Base-by-base conservation (phyloP, 768 basidiomycete species). In the Hygrocybe punicea region DNA sequence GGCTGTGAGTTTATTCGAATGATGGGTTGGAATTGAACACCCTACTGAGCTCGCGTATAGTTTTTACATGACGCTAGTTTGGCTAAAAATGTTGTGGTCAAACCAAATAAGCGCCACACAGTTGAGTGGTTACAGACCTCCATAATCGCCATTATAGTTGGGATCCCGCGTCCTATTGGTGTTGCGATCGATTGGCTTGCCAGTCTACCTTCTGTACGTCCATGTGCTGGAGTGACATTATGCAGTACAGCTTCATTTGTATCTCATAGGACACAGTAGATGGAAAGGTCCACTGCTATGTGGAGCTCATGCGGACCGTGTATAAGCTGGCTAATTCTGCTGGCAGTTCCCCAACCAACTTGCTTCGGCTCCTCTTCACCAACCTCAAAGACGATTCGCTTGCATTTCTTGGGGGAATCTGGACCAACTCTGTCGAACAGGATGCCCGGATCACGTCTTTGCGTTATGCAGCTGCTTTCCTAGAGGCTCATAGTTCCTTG, bases 401-500 rank as follows among this genome's bases (percentile, higher is more conserved):
- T 11, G 77, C 85, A 0, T 96, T 99, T 76, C 81, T 99, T 10
- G 82, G 87, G 0, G 87, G 89, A 0, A 65, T 89, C 23, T 91
- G 89, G 81, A 75, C 75, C 3, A 63, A 67, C 1, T 59, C 66
- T 9, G 52, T 64, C 33, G 59, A 71, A 3, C 62, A 68, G 17
- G 61, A 71, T 48, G 77, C 76, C 58, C 78, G 72, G 56, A 71
- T 79, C 2, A 77, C 84, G 1, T 85, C 93, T 0, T 74, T 98
- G 8, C 73, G 80, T 4, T 93, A 98, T 66, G 84, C 85, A 17
- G 76, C 81, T 2, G 91, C 93, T 0, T 95, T 95, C 70, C 69
- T 98, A 11, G 79, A 84, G 47, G 91, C 94, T 0, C 85, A 92
- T 69, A 66, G 78, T 1, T 65, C 75, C 2, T 73, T 80, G 46